Evolutionary conservation across 768 basidiomycete species (phyloP), one percentile per base, ranked within the genome.

Genomic region (Tremella fuciformis): DNA sequence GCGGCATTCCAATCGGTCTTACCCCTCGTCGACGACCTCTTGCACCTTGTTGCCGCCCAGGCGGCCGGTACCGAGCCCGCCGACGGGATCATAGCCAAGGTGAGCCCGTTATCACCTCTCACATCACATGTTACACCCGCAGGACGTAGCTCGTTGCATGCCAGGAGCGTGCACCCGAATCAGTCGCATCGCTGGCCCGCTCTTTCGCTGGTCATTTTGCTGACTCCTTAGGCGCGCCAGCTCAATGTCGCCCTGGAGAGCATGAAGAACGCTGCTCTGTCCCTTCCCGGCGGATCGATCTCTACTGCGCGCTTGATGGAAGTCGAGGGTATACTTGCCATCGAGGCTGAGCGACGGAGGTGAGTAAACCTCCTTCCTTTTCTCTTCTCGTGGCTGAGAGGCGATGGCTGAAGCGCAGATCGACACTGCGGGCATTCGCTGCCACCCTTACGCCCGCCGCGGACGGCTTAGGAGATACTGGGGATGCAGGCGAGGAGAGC

Each of bases 151-250:
- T n/a, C n/a, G n/a, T n/a, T n/a, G n/a, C n/a, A n/a, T n/a, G n/a
- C n/a, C n/a, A n/a, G n/a, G n/a, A n/a, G n/a, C n/a, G n/a, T n/a
- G n/a, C n/a, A n/a, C n/a, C n/a, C n/a, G n/a, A n/a, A n/a, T n/a
- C n/a, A n/a, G n/a, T n/a, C n/a, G n/a, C n/a, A n/a, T n/a, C n/a
- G n/a, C n/a, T n/a, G n/a, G n/a, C n/a, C n/a, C n/a, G n/a, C n/a
- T n/a, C n/a, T n/a, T n/a, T n/a, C n/a, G n/a, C n/a, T n/a, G n/a
- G n/a, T n/a, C n/a, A n/a, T n/a, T n/a, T n/a, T n/a, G n/a, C n/a
- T n/a, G n/a, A n/a, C n/a, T n/a, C n/a, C n/a, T n/a, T 40, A 70
- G 69, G 69, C 71, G 6, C 51, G 56, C 56, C 63, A 70, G 39
- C 50, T 74, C 1, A 53, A 59, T 3, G 21, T 29, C 9, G 48